These are phyloP conservation scores for thale cress (Arabidopsis thaliana) DNA, from an alignment of 345 rosid genomes.

Conservation along the genomic window DNA sequence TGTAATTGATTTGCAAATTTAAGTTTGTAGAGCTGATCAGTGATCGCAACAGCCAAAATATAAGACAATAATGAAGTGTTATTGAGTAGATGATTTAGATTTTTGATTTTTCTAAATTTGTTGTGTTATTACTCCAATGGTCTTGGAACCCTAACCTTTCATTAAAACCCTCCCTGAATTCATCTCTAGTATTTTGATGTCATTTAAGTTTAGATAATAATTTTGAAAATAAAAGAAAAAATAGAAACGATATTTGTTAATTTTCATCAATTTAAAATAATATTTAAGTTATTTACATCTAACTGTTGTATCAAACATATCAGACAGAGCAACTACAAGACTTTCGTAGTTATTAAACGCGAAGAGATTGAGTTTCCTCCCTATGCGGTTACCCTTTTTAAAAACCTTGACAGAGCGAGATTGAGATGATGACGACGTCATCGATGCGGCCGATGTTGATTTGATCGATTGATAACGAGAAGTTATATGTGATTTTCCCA, in stretches of 20 bases:
- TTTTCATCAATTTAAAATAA: background rate
- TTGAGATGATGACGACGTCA: background rate
- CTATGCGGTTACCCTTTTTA: background rate
- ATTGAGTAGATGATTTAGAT: no score
- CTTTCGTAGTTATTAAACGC: background rate
- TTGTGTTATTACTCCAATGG: background rate
- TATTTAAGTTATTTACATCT: background rate
- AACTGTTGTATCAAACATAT: background rate
- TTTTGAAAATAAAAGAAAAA: background rate
- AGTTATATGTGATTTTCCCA: background rate
- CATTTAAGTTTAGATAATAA: background rate
- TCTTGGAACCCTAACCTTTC: background rate
- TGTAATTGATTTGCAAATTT: background rate
- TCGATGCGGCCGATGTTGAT: background rate
- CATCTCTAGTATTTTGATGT: background rate
- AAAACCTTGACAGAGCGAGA: conserved; percentile 4
- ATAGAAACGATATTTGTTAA: background rate
- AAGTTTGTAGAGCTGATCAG: background rate
- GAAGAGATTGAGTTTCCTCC: background rate
- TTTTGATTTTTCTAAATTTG: no score
- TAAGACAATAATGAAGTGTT: no score
- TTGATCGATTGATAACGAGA: no score
- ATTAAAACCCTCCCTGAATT: background rate
- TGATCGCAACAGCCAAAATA: background rate
- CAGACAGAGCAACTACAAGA: background rate